Evolutionary conservation across 257 asterid species (phyloP).

Genomic region (Coffea canephora): DNA sequence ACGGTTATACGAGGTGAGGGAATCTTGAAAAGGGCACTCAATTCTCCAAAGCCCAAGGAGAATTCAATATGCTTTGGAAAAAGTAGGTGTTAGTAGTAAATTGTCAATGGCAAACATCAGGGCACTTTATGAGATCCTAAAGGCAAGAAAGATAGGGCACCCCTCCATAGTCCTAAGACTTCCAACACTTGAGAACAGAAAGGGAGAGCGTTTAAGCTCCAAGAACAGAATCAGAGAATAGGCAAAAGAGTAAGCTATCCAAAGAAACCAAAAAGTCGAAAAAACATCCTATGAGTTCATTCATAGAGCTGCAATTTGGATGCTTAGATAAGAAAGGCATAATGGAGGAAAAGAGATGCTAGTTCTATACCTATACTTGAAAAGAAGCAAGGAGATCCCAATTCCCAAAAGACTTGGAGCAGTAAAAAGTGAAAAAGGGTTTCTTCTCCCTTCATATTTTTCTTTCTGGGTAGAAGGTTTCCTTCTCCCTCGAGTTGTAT

Average conservation of each 20-base stretch:
- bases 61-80: conserved; percentile 26
- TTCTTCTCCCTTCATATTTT: background rate
- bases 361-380: no score
- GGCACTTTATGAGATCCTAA: conserved; percentile 26
- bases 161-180: background rate
- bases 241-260: background rate
- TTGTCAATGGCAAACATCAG: conserved; percentile 24
- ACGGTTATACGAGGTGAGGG: conserved; percentile 38
- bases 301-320: background rate
- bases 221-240: background rate
- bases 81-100: conserved; percentile 38
- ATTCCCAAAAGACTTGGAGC: background rate
- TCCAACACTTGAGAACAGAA: background rate
- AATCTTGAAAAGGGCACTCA: conserved; percentile 54
- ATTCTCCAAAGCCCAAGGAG: conserved; percentile 58
- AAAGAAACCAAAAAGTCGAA: background rate
- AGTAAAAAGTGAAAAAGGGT: background rate
- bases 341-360: background rate
- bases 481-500: background rate
- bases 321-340: background rate
- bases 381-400: conserved; percentile 10
- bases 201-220: background rate
- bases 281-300: background rate
- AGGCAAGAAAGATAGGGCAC: conserved; percentile 10
- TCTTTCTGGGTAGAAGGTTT: background rate